A percentile compares a stretch with the other conserved stretches of the same genome.
Evolutionary conservation across 106 monocot genomes (phyloP).

Genomic region (Alisma plantagoaquatica): DNA sequence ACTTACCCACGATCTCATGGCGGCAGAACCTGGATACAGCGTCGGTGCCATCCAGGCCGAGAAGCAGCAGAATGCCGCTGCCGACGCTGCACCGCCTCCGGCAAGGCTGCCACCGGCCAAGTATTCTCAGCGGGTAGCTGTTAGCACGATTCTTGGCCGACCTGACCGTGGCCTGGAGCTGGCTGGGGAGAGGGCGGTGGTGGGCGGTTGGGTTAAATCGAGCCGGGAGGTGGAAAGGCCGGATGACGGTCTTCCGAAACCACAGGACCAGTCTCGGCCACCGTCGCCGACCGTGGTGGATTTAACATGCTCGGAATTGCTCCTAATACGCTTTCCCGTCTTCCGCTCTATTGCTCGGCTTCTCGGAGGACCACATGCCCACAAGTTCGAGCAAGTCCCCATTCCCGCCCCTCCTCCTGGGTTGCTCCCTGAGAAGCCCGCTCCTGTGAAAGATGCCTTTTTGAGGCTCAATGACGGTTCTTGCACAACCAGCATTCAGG

Average conservation of each 20-base stretch:
- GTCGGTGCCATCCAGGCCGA: not conserved
- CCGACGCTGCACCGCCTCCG: not conserved
- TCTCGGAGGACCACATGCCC: constrained; percentile 1
- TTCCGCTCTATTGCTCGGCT: constrained; percentile 33
- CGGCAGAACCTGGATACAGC: too few relatives aligned
- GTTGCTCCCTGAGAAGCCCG: too few relatives aligned
- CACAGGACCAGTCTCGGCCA: not conserved
- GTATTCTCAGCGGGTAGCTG: constrained; percentile 45
- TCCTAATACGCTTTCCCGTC: constrained; percentile 32
- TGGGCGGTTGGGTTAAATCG: constrained; percentile 87
- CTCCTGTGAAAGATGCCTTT: too few relatives aligned
- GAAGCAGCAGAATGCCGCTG: not conserved
- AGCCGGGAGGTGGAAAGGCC: too few relatives aligned
- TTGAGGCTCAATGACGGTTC: constrained; percentile 75
- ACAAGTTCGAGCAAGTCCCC: not conserved
- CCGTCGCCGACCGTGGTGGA: constrained; percentile 4
- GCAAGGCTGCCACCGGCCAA: constrained; percentile 24
- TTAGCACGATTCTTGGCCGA: constrained; percentile 45
- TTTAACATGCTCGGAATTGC: constrained; percentile 42
- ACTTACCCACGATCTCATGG: too few relatives aligned
- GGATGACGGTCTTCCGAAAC: too few relatives aligned
- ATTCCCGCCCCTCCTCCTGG: not conserved
- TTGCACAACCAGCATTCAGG: constrained; percentile 57
- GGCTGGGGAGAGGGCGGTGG: constrained; percentile 46
- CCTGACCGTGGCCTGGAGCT: constrained; percentile 34